These are phyloP conservation scores for Neurospora pannonica DNA, from an alignment of 495 filamentous ascomycete genomes.

Conservation along the genomic window DNA sequence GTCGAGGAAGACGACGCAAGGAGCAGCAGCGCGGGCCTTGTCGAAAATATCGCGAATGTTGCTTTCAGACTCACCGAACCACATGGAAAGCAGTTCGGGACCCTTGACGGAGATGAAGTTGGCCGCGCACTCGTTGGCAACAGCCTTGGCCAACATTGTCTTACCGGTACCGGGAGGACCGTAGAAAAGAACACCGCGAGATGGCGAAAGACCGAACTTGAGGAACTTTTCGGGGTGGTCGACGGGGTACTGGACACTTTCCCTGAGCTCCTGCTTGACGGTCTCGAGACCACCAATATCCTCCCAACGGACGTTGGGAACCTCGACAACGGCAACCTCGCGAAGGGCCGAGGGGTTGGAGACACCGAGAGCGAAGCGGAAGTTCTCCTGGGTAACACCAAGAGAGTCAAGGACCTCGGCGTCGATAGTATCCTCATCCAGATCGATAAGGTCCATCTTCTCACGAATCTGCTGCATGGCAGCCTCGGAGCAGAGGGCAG, in stretches of 20 bases:
- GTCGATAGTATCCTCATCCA: slow-evolving; percentile 98
- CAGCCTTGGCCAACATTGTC: slow-evolving; percentile 97
- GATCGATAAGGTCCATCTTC: slow-evolving; percentile 99
- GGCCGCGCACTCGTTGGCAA: slow-evolving; percentile 97
- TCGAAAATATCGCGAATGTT: slow-evolving; percentile 99
- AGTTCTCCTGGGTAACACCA: slow-evolving; percentile 99
- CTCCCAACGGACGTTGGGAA: slow-evolving; percentile 98
- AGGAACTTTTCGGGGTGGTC: slow-evolving; percentile 99
- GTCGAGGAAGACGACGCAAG: slow-evolving; percentile 98
- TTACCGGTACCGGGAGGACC: slow-evolving; percentile 99
- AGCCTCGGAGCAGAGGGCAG: slow-evolving; percentile 97
- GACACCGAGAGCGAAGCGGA: slow-evolving; percentile 94
- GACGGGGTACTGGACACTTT: slow-evolving; percentile 97
- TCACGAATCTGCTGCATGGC: slow-evolving; percentile 99
- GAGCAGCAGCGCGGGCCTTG: slow-evolving; percentile 96
- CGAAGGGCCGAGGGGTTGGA: slow-evolving; percentile 98
- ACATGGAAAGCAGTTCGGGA: slow-evolving; percentile 96
- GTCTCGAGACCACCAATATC: slow-evolving; percentile 97
- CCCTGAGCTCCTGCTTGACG: slow-evolving; percentile 99
- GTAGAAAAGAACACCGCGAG: slow-evolving; percentile 97
- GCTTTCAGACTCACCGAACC: slow-evolving; percentile 99
- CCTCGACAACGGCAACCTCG: slow-evolving; percentile 97
- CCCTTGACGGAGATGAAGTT: slow-evolving; percentile 99
- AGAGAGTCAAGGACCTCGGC: slow-evolving; percentile 96
- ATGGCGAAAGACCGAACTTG: slow-evolving; percentile 98